Conservation (phyloP, 768 basidiomycete genomes). For the Boletus rubropictus region DNA sequence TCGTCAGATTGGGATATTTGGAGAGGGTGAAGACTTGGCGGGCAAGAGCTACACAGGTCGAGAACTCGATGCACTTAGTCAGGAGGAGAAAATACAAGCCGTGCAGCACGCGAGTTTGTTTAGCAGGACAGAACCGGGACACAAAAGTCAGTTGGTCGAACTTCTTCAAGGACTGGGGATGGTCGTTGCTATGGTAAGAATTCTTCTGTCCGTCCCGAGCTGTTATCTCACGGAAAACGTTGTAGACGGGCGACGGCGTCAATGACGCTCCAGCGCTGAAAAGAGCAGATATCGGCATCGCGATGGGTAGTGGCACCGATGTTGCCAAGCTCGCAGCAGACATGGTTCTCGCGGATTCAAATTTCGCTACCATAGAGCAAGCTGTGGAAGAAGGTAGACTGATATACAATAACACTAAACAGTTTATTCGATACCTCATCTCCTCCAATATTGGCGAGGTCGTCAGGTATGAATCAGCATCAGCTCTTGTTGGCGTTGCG, state of each 20-base stretch:
- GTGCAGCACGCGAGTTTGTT: conserved; percentile 89
- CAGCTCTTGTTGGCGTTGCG: neutral
- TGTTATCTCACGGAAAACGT: conserved; percentile 4
- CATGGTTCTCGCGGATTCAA: conserved; percentile 96
- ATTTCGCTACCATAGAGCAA: conserved; percentile 94
- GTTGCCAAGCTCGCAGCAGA: conserved; percentile 97
- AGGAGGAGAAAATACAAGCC: conserved; percentile 77
- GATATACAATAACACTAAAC: conserved; percentile 99
- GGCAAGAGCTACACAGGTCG: conserved; percentile 94
- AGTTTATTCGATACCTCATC: conserved; percentile 98
- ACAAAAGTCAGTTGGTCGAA: conserved; percentile 94
- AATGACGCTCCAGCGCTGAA: conserved; percentile 97
- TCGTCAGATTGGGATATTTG: conserved; percentile 92
- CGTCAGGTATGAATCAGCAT: conserved; percentile 49
- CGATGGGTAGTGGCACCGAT: conserved; percentile 98
- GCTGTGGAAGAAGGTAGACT: conserved; percentile 97
- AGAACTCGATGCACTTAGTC: conserved; percentile 77
- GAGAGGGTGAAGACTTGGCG: conserved; percentile 76
- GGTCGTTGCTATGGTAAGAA: conserved; percentile 88
- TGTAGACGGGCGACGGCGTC: conserved; percentile 91
- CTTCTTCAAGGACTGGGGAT: conserved; percentile 84
- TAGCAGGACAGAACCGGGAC: conserved; percentile 88
- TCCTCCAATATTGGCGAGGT: conserved; percentile 98
- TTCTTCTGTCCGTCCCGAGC: conserved; percentile 1
- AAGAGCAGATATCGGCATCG: conserved; percentile 96